These are phyloP conservation scores for Amauroascus verrucosus DNA, from an alignment of 2,329 filamentous ascomycete genomes.

Conservation along the genomic window DNA sequence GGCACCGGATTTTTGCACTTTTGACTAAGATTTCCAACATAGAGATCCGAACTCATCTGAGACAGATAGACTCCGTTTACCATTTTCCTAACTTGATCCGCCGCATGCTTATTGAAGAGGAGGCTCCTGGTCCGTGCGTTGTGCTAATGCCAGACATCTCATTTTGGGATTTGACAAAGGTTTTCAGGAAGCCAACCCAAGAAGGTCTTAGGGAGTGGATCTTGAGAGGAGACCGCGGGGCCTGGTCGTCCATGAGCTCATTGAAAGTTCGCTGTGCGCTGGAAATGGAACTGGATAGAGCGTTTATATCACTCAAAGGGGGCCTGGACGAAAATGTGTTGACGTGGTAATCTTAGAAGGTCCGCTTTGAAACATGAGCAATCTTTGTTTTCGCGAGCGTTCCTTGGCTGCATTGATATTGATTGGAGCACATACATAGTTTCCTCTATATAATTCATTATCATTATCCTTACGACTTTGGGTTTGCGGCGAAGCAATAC, in stretches of 20 bases:
- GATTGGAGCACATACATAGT: too few relatives aligned
- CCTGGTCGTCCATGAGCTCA: slow-evolving; percentile 81
- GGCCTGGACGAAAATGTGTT: slow-evolving; percentile 2
- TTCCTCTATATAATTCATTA: too few relatives aligned
- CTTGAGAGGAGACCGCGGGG: slow-evolving; percentile 67
- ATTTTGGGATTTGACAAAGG: slow-evolving; percentile 59
- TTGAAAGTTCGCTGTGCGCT: slow-evolving; percentile 72
- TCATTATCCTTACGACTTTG: too few relatives aligned
- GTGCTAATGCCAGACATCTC: slow-evolving; percentile 74
- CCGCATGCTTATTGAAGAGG: slow-evolving; percentile 72
- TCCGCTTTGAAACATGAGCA: background rate
- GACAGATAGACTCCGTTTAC: slow-evolving; percentile 68
- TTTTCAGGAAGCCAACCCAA: slow-evolving; percentile 66
- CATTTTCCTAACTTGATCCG: slow-evolving; percentile 60
- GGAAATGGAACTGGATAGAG: slow-evolving; percentile 76
- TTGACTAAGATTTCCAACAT: slow-evolving; percentile 58
- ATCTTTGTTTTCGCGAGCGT: too few relatives aligned
- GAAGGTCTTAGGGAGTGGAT: slow-evolving; percentile 78
- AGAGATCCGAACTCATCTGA: slow-evolving; percentile 69
- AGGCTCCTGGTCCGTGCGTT: slow-evolving; percentile 64
- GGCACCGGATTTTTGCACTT: slow-evolving; percentile 48
- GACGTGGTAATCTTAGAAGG: background rate
- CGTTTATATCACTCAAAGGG: slow-evolving; percentile 63
- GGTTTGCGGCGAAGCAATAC: too few relatives aligned
- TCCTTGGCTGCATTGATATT: too few relatives aligned